A percentile compares a stretch with the other conserved stretches of the same genome.
Evolutionary conservation across 495 filamentous ascomycete genomes (phyloP).

Genomic region (Aspergillus biplanus): DNA sequence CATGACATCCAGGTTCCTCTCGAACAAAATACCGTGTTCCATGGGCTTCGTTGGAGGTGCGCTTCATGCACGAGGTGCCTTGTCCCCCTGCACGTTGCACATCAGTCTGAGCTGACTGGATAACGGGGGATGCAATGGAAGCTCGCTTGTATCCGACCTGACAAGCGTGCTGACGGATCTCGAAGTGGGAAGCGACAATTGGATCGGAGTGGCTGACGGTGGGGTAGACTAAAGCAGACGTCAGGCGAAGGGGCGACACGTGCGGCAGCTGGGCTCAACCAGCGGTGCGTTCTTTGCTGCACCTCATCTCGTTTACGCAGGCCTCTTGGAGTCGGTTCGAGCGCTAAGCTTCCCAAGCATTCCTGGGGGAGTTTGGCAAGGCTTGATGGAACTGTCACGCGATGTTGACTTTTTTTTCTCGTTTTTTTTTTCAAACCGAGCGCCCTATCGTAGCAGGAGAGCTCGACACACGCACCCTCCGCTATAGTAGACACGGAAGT

Average conservation of each 20-base stretch:
- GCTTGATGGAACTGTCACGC: conserved; percentile 11
- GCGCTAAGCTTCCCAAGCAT: conserved; percentile 20
- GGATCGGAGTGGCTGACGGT: background rate
- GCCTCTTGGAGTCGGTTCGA: too few species aligned
- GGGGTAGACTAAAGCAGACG: background rate
- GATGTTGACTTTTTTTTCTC: background rate
- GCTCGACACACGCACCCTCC: too few species aligned
- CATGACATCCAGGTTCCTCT: background rate
- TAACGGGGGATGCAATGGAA: background rate
- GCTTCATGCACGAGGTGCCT: background rate
- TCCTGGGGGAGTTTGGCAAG: background rate
- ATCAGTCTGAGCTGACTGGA: conserved; percentile 20
- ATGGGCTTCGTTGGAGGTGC: conserved; percentile 11
- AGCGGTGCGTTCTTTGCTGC: background rate
- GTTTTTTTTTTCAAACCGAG: background rate
- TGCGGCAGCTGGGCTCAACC: background rate
- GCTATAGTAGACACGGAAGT: too few species aligned
- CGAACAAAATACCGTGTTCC: conserved; percentile 2
- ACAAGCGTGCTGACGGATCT: background rate
- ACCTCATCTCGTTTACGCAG: background rate
- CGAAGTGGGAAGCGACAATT: too few species aligned
- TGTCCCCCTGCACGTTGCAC: conserved; percentile 20
- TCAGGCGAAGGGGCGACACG: background rate
- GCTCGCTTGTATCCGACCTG: background rate
- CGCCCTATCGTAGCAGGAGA: too few species aligned